phyloP scores from a whole-genome alignment of 345 rosid genomes.

The Alliaria petiolata region DNA sequence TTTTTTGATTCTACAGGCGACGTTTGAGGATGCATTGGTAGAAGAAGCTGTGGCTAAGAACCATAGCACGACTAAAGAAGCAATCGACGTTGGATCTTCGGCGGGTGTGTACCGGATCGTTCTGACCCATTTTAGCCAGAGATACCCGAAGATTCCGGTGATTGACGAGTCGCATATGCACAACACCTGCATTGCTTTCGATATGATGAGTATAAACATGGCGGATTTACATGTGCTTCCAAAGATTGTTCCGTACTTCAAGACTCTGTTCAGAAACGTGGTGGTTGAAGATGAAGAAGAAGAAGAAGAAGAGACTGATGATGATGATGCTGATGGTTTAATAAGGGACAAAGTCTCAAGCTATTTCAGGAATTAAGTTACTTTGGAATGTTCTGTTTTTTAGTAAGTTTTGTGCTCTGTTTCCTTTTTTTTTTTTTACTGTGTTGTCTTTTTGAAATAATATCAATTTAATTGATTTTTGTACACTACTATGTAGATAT shows the following conservation, averaged over 20 bases:
- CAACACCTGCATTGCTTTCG: slow-evolving; percentile 88
- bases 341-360: slow-evolving; percentile 20
- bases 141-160: slow-evolving; percentile 90
- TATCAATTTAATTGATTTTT: too few relatives aligned
- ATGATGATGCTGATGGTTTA: slow-evolving; percentile 24
- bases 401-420: background rate
- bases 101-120: slow-evolving; percentile 75
- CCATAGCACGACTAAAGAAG: slow-evolving; percentile 98
- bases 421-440: background rate
- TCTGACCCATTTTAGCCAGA: slow-evolving; percentile 98
- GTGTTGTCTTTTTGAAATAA: too few relatives aligned
- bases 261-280: slow-evolving; percentile 72
- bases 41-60: slow-evolving; percentile 88
- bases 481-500: too few relatives aligned
- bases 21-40: slow-evolving; percentile 86
- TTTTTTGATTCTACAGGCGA: slow-evolving; percentile 64
- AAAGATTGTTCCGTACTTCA: slow-evolving; percentile 76
- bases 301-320: slow-evolving; percentile 62
- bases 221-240: slow-evolving; percentile 85
- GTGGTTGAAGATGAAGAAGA: slow-evolving; percentile 54
- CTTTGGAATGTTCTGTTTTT: slow-evolving; percentile 7
- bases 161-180: slow-evolving; percentile 81
- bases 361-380: slow-evolving; percentile 21
- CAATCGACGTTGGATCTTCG: slow-evolving; percentile 64
- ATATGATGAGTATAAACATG: slow-evolving; percentile 90